Evolutionary conservation across 352 stramenopile species (phyloP).

Genomic region (Globisporangium parvum): DNA sequence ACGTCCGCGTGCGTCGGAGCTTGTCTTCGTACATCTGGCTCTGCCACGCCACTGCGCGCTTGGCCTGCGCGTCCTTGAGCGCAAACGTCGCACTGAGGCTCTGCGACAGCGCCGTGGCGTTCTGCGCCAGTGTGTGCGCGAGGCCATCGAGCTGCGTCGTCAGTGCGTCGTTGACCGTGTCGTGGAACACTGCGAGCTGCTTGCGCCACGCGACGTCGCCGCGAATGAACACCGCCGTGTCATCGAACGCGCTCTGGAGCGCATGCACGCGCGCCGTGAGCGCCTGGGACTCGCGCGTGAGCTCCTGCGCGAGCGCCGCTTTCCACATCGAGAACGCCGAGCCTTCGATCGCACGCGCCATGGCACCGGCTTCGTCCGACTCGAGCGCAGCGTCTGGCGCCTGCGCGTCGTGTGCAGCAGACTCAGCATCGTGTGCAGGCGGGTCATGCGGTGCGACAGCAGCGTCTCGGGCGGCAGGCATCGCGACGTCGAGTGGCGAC

Average conservation of each 20-base stretch:
- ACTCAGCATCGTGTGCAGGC: too few relatives aligned
- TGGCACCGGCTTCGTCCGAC: conserved; percentile 1
- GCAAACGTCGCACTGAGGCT: conserved; percentile 35
- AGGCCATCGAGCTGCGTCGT: conserved; percentile 18
- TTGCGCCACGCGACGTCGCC: conserved; percentile 61
- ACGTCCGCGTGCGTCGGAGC: conserved; percentile 35
- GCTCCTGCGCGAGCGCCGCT: conserved; percentile 3
- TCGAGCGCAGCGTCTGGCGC: neutral
- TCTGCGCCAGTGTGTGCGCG: conserved; percentile 17
- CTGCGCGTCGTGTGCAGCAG: too few relatives aligned
- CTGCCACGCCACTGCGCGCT: conserved; percentile 33
- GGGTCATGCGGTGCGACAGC: too few relatives aligned
- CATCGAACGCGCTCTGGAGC: conserved; percentile 47
- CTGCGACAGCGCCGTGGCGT: conserved; percentile 24
- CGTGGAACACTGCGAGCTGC: conserved; percentile 40
- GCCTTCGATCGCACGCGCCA: conserved; percentile 5
- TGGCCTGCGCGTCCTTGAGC: conserved; percentile 24
- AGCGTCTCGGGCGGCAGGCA: too few relatives aligned
- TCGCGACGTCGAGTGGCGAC: too few relatives aligned
- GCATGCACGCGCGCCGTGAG: conserved; percentile 27
- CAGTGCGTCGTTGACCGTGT: conserved; percentile 38
- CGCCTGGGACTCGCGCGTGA: conserved; percentile 12
- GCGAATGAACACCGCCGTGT: conserved; percentile 47
- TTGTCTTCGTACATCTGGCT: conserved; percentile 44
- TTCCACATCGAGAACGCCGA: conserved; percentile 13